Evolutionary conservation across 2,329 filamentous ascomycete genomes (phyloP), one percentile per base, ranked within the genome.

Genomic region (Aspergillus udagawae): DNA sequence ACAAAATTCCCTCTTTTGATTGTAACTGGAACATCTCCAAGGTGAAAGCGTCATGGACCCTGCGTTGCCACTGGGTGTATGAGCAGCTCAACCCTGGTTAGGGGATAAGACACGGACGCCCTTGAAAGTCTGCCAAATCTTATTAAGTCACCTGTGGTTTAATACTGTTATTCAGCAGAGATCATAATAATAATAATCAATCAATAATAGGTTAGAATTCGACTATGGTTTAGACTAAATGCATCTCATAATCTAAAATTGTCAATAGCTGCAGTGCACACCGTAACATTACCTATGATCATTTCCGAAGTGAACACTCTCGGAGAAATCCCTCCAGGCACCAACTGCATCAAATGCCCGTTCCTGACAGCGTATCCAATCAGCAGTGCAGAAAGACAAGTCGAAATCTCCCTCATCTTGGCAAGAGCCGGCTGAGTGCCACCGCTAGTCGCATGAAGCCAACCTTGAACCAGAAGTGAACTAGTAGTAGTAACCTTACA

Each of bases 321-420:
- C 55, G 60, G 60, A 58, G 53, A 56, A 60, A 59, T 52, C 42
- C 28, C 57, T 48, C 52, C 54, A 64, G 60, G 59, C 63, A 60
- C 57, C 62, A 59, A 49, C 54, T 49, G 44, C 53, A 58, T 55
- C 49, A 60, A 54, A 50, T 52, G 56, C 47, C 54, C 52, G 61
- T 65, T 62, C 62, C 63, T 64, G 62, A 64, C 49, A 41, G 35
- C 9, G 47, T n/a, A 27, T 4, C 63, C 64, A 65, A 66, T 64
- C 53, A 60, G n/a, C n/a, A 29, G 21, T 10, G 4, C 27, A n/a
- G 51, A 23, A 28, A 48, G 49, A 49, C 52, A 48, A 49, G 54
- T 61, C 54, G 61, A 66, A 66, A 66, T 64, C 63, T 66, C 63
- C 60, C 64, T 66, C 62, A 59, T 56, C 55, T 60, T 53, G 53